A percentile compares a stretch with the other conserved stretches of the same genome.
Conservation (phyloP, 2,329 filamentous ascomycete genomes). For the Parastagonospora nodorum region DNA sequence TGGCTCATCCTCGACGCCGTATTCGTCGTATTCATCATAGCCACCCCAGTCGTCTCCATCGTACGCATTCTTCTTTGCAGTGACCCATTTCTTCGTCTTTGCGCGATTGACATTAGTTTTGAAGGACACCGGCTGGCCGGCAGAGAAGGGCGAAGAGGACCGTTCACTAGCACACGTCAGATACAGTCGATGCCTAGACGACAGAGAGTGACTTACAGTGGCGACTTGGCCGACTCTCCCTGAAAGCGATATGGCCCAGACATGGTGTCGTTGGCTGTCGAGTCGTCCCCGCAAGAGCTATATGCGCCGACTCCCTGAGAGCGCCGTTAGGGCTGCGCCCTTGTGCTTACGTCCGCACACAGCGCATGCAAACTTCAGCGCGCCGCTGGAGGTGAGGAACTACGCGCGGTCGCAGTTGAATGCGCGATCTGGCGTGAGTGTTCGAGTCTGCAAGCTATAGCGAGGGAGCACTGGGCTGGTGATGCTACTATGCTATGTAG, state of each 20-base stretch:
- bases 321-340: slow-evolving; percentile 22
- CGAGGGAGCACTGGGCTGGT: background rate
- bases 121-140: slow-evolving; percentile 62
- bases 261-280: slow-evolving; percentile 28
- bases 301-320: background rate
- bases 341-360: slow-evolving; percentile 5
- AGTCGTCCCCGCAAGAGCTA: background rate
- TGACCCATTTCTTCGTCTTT: slow-evolving; percentile 94
- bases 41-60: slow-evolving; percentile 94
- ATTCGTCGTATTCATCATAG: slow-evolving; percentile 61
- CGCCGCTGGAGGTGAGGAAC: background rate
- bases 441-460: background rate
- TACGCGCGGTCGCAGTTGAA: background rate
- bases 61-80: slow-evolving; percentile 84
- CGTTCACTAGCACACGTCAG: slow-evolving; percentile 34
- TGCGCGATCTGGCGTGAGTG: too few species aligned
- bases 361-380: slow-evolving; percentile 22
- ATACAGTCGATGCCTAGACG: background rate
- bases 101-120: slow-evolving; percentile 84
- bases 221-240: slow-evolving; percentile 42
- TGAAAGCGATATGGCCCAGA: slow-evolving; percentile 49
- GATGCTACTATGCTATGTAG: background rate
- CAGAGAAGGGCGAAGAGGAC: slow-evolving; percentile 29
- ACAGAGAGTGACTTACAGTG: slow-evolving; percentile 38
- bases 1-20: slow-evolving; percentile 56